Conservation (phyloP, 371 early-diverging fungal species). For the Encephalitozoon cuniculi region DNA sequence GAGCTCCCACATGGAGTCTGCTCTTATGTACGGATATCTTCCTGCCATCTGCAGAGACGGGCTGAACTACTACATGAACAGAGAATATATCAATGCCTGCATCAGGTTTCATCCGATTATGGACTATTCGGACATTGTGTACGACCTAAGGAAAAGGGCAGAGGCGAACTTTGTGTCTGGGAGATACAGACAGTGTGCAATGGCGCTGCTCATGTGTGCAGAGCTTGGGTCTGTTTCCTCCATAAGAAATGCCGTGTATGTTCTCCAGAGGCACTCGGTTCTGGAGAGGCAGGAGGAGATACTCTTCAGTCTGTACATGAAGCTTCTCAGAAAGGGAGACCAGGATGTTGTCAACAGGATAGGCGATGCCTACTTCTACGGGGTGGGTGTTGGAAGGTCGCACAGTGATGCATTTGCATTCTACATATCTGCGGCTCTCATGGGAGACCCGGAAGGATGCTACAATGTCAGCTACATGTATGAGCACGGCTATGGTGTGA, state of each 20-base stretch:
- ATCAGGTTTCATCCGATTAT: conserved; percentile 32
- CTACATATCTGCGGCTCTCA: conserved; percentile 49
- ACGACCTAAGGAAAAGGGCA: conserved; percentile 41
- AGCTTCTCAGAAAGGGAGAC: conserved; percentile 25
- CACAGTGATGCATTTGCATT: conserved; percentile 51
- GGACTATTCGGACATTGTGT: conserved; percentile 33
- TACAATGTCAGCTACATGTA: conserved; percentile 55
- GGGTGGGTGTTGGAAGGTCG: conserved; percentile 48
- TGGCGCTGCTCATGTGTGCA: conserved; percentile 37
- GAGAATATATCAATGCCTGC: conserved; percentile 9
- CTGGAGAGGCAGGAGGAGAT: conserved; percentile 44
- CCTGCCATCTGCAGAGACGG: conserved; percentile 59
- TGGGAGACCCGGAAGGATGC: conserved; percentile 38
- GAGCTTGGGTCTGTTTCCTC: conserved; percentile 47
- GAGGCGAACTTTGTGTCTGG: conserved; percentile 24
- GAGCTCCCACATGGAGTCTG: conserved; percentile 40
- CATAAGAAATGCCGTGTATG: conserved; percentile 53
- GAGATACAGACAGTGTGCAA: conserved; percentile 32
- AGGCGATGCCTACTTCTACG: conserved; percentile 59
- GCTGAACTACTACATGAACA: conserved; percentile 20
- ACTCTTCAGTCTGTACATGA: conserved; percentile 22
- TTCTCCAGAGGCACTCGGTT: conserved; percentile 41
- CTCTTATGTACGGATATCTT: conserved; percentile 55
- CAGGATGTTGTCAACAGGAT: conserved; percentile 35
- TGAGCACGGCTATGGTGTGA: conserved; percentile 55